phyloP scores from a whole-genome alignment of 2,329 filamentous ascomycete species.

The Colletotrichum cordylinicola region DNA sequence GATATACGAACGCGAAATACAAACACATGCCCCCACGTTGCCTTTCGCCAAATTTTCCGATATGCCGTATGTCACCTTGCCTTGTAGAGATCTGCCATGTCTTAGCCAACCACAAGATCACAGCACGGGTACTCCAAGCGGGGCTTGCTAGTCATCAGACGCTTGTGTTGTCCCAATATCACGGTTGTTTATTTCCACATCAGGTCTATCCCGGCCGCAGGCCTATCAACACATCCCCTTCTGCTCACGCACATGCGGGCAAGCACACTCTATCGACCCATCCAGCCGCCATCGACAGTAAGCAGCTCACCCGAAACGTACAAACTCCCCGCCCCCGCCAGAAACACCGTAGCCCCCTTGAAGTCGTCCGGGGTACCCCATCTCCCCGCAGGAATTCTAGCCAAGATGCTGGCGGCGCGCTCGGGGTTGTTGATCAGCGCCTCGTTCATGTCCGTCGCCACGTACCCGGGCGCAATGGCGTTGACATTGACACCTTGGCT shows the following conservation, averaged over 20 bases:
- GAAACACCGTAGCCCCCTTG: conserved; percentile 79
- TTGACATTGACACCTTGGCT: conserved; percentile 82
- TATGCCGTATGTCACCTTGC: not conserved
- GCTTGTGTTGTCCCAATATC: not conserved
- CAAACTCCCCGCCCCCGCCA: conserved; percentile 75
- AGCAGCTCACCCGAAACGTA: conserved; percentile 86
- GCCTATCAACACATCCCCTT: not conserved
- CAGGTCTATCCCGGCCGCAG: not conserved
- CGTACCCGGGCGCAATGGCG: conserved; percentile 87
- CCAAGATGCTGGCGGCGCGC: conserved; percentile 74
- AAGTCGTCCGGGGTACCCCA: conserved; percentile 90
- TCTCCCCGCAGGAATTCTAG: conserved; percentile 80
- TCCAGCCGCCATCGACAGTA: conserved; percentile 90
- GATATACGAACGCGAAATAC: not conserved
- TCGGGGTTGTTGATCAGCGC: conserved; percentile 76
- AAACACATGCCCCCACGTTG: not conserved
- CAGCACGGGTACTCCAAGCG: not conserved
- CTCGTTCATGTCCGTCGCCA: conserved; percentile 92
- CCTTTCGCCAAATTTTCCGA: not conserved
- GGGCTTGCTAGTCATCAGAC: not conserved
- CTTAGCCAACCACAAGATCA: not conserved
- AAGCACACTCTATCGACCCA: conserved; percentile 70
- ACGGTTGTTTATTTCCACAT: not conserved
- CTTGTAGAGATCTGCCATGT: not conserved
- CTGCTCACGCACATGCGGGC: not conserved